Evolutionary conservation across 805 yeast genomes (phyloP), one percentile per base, ranked within the genome.

Genomic region (Metschnikowia rubicola): DNA sequence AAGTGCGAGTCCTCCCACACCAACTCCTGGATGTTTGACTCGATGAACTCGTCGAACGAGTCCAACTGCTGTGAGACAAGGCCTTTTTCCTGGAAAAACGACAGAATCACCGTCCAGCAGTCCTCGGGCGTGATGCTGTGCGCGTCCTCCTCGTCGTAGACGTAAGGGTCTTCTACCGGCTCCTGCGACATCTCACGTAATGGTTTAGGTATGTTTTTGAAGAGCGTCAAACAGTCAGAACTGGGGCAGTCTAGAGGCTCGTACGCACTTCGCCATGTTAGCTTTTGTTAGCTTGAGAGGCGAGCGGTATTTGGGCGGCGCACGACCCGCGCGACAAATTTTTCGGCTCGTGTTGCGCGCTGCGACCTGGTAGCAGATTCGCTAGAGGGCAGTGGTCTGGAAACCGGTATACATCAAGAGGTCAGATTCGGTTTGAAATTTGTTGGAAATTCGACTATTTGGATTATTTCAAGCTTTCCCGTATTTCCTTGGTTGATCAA

Each of bases 31-130:
- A 94, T 88, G 38, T 98, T 88, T 32, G 96, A 84, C 67, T 90
- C 96, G 57, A 94, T 91, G 71, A 94, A 94, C 74, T 94, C 99
- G 72, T 94, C 96, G 66, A 95, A 94, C 15, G 99, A 95, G 64
- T 94, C 99, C 62, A 94, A 77, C 75, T 94, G 99, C 72, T 94
- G 99, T 21, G 98, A 90, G 29, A 94, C 99, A 57, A 94, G 78
- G 51, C 99, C 99, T 65, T 91, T 92, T 63, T 91, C 95, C 70
- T 86, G 89, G 77, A 94, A 94, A 69, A 94, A 94, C 13, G 98
- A 81, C 29, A 97, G 86, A 57, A 94, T 94, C 53, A 94, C 98
- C 30, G 96, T 85, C 99, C 99, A 94, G 71, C 99, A 94, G 76
- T 94, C 99, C 73, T 94, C 99, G 29, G 97, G 88, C 30, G 98